These are phyloP conservation scores for Brassica carinata DNA, from an alignment of 345 rosid species.

Conservation along the genomic window DNA sequence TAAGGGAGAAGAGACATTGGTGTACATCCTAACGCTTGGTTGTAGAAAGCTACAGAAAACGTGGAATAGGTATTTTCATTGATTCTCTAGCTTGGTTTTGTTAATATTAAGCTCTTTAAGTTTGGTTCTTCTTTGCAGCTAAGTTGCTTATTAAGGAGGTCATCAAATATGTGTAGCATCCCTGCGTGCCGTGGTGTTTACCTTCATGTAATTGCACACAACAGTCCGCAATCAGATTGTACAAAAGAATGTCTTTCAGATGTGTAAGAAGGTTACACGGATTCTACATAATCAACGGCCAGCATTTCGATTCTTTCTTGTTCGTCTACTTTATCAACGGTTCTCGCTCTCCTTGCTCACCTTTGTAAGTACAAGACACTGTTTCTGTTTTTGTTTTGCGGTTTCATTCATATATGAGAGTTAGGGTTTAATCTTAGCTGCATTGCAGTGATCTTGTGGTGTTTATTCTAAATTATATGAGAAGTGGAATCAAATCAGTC, in stretches of 20 bases:
- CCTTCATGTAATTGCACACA: conserved; percentile 93
- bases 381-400: background rate
- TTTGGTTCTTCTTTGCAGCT: conserved; percentile 50
- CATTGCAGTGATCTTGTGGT: conserved; percentile 59
- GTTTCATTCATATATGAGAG: conserved; percentile 11
- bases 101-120: conserved; percentile 4
- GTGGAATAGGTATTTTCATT: conserved; percentile 69
- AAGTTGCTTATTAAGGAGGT: conserved; percentile 73
- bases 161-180: conserved; percentile 65
- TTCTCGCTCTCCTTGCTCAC: conserved; percentile 86
- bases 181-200: conserved; percentile 78
- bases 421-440: conserved; percentile 11
- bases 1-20: conserved; percentile 72
- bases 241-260: conserved; percentile 86
- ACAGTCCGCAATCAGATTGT: conserved; percentile 77
- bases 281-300: conserved; percentile 77
- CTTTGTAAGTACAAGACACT: conserved; percentile 57
- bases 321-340: conserved; percentile 85
- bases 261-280: conserved; percentile 70
- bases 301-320: conserved; percentile 81
- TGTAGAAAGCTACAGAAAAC: conserved; percentile 72
- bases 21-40: conserved; percentile 92
- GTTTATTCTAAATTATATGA: conserved; percentile 51
- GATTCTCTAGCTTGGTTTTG: conserved; percentile 27
- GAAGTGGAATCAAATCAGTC: conserved; percentile 56